Conservation (phyloP, 768 basidiomycete species). For the Hebeloma cylindrosporum region DNA sequence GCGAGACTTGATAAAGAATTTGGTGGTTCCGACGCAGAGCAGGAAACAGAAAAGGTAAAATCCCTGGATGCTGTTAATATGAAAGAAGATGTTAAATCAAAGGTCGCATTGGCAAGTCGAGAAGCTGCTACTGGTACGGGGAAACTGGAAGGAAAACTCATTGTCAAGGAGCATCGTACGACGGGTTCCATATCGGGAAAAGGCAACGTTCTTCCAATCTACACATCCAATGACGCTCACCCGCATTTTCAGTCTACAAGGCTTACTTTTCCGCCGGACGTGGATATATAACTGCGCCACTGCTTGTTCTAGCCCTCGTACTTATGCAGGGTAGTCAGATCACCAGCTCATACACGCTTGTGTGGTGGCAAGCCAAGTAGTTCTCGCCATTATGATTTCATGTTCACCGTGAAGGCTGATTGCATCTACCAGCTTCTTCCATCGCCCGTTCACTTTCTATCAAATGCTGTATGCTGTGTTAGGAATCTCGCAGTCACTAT, state of each 20-base stretch:
- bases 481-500: slow-evolving; percentile 53
- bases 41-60: slow-evolving; percentile 32
- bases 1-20: slow-evolving; percentile 60
- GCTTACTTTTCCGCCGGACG: slow-evolving; percentile 58
- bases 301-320: slow-evolving; percentile 48
- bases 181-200: slow-evolving; percentile 58
- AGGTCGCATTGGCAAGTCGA: slow-evolving; percentile 23
- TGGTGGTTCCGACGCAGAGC: slow-evolving; percentile 47
- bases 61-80: slow-evolving; percentile 18
- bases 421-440: slow-evolving; percentile 37
- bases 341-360: slow-evolving; percentile 63
- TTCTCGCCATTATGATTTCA: slow-evolving; percentile 14
- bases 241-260: slow-evolving; percentile 50
- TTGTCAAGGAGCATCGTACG: slow-evolving; percentile 63
- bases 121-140: slow-evolving; percentile 52
- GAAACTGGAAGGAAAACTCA: slow-evolving; percentile 64
- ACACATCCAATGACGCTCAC: not conserved
- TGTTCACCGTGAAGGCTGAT: not conserved
- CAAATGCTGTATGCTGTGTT: slow-evolving; percentile 63
- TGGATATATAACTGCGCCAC: slow-evolving; percentile 48
- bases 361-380: slow-evolving; percentile 71
- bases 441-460: slow-evolving; percentile 56
- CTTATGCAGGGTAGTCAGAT: slow-evolving; percentile 64
- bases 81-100: slow-evolving; percentile 35
- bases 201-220: slow-evolving; percentile 32